Evolutionary conservation across 1,284 basidiomycete species (phyloP).

Genomic region (Fomitopsis betulina): DNA sequence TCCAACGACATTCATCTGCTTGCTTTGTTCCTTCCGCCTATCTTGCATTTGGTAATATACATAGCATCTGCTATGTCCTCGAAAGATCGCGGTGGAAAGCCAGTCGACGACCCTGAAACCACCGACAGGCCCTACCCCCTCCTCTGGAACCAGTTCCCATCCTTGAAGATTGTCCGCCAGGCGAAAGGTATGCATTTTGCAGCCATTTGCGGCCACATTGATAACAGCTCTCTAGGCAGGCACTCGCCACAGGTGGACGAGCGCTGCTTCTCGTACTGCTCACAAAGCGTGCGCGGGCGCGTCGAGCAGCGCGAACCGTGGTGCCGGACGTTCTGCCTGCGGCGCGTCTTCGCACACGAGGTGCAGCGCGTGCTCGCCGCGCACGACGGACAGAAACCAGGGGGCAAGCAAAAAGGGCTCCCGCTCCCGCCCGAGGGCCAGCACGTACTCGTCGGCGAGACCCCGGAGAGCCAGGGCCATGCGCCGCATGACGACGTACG

Average conservation of each 20-base stretch:
- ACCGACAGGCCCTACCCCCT: slow-evolving; percentile 13
- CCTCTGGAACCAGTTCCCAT: slow-evolving; percentile 22
- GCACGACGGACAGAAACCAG: slow-evolving; percentile 15
- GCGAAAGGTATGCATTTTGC: slow-evolving; percentile 18
- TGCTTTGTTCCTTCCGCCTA: not conserved
- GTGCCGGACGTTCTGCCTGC: slow-evolving; percentile 67
- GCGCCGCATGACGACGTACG: not conserved
- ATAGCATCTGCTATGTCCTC: not conserved
- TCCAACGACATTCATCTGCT: not conserved
- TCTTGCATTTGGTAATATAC: not conserved
- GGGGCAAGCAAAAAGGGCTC: slow-evolving; percentile 38
- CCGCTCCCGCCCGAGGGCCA: slow-evolving; percentile 64
- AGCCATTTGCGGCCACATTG: not conserved
- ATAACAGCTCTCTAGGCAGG: slow-evolving; percentile 35
- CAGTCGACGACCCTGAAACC: slow-evolving; percentile 5
- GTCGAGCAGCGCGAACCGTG: slow-evolving; percentile 49
- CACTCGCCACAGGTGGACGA: slow-evolving; percentile 61
- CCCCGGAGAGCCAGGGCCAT: slow-evolving; percentile 7
- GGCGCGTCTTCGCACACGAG: slow-evolving; percentile 70
- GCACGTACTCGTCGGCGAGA: slow-evolving; percentile 16
- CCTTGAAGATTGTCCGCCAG: slow-evolving; percentile 24
- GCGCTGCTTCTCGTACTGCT: slow-evolving; percentile 70
- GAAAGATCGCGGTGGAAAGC: slow-evolving; percentile 1
- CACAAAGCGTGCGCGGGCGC: slow-evolving; percentile 59
- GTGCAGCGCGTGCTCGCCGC: slow-evolving; percentile 50